phyloP scores from a whole-genome alignment of 768 basidiomycete species.

The Cubamyces lactineus region DNA sequence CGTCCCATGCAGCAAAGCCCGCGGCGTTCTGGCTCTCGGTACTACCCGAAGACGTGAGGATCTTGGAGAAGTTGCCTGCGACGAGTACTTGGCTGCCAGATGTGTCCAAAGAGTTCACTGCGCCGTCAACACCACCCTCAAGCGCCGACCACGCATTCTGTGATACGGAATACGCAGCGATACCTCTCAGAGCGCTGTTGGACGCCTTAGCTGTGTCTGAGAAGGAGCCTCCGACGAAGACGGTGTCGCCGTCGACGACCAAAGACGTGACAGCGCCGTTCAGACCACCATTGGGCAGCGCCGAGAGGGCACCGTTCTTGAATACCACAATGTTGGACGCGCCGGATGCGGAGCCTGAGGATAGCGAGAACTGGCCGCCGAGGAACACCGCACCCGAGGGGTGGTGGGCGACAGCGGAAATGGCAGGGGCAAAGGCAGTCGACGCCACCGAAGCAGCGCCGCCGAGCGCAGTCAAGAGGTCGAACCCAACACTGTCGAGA shows the following conservation, averaged over 20 bases:
- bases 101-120: slow-evolving; percentile 63
- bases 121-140: slow-evolving; percentile 75
- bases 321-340: slow-evolving; percentile 75
- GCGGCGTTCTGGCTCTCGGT: slow-evolving; percentile 39
- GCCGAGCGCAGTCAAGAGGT: slow-evolving; percentile 65
- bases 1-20: slow-evolving; percentile 81
- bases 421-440: slow-evolving; percentile 40
- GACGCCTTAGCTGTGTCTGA: slow-evolving; percentile 62
- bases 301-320: slow-evolving; percentile 56
- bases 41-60: slow-evolving; percentile 40
- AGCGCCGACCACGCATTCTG: slow-evolving; percentile 70
- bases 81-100: slow-evolving; percentile 58
- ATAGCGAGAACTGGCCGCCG: slow-evolving; percentile 75
- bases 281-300: slow-evolving; percentile 68
- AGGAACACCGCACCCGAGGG: slow-evolving; percentile 68
- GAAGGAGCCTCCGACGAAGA: slow-evolving; percentile 92
- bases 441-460: slow-evolving; percentile 40
- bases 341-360: slow-evolving; percentile 57
- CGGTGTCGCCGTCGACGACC: slow-evolving; percentile 57
- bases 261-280: slow-evolving; percentile 78
- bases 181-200: slow-evolving; percentile 53
- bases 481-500: slow-evolving; percentile 63
- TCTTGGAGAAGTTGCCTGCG: slow-evolving; percentile 73
- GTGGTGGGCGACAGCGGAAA: slow-evolving; percentile 66
- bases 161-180: slow-evolving; percentile 74